Evolutionary conservation across 2,329 filamentous ascomycete species (phyloP).

Genomic region (Fusarium vanettenii): DNA sequence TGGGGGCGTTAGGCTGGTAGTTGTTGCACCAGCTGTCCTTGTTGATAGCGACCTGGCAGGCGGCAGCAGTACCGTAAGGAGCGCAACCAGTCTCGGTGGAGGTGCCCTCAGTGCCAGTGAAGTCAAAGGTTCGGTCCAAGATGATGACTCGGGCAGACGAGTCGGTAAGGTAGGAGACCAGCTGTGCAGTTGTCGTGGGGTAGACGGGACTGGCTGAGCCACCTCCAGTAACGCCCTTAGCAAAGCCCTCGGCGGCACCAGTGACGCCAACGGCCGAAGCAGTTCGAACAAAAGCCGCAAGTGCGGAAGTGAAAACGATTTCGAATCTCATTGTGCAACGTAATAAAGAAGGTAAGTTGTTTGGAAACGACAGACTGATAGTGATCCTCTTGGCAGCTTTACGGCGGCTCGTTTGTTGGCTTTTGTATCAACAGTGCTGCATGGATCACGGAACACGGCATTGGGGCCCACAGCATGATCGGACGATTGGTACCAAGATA

Average conservation of each 20-base stretch:
- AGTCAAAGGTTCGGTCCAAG: not conserved
- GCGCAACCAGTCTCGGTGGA: not conserved
- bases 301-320: not conserved
- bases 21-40: not conserved
- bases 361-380: not conserved
- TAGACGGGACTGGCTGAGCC: not conserved
- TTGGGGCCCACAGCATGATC: not conserved
- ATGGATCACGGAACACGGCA: not conserved
- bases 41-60: not conserved
- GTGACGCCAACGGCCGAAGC: not conserved
- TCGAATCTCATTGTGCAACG: not conserved
- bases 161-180: not conserved
- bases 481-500: not conserved
- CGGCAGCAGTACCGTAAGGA: not conserved
- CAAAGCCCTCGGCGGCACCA: not conserved
- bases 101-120: not conserved
- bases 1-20: not conserved
- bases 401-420: not conserved
- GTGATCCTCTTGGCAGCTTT: not conserved
- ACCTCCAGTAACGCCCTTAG: not conserved
- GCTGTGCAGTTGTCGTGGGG: not conserved
- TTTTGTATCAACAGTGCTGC: not conserved
- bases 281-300: not conserved
- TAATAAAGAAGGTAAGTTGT: not conserved
- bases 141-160: not conserved